Conservation (phyloP, 352 stramenopile genomes). For the Saprolegnia diclina region DNA sequence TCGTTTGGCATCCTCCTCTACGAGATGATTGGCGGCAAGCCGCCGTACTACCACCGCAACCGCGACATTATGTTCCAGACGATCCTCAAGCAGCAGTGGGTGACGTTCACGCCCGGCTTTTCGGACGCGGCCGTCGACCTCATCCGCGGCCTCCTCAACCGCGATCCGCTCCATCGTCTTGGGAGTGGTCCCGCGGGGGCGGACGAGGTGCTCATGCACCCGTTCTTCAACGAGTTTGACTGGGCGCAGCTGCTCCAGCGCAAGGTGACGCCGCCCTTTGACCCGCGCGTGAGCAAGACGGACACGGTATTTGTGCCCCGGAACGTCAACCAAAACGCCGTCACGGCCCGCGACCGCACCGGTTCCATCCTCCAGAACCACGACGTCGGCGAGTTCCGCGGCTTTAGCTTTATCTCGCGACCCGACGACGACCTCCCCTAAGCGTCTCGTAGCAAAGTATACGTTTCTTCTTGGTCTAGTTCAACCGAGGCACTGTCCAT, state of each 20-base stretch:
- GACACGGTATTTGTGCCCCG: constrained; percentile 81
- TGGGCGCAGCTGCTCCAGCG: constrained; percentile 84
- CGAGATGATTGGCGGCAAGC: constrained; percentile 93
- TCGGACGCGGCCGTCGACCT: constrained; percentile 84
- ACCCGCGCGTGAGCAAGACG: constrained; percentile 81
- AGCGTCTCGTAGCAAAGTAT: too few species aligned
- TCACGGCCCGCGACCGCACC: constrained; percentile 58
- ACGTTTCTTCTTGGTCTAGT: too few species aligned
- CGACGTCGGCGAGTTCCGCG: constrained; percentile 73
- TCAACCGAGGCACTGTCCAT: too few species aligned
- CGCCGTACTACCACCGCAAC: constrained; percentile 88
- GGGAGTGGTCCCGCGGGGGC: constrained; percentile 87
- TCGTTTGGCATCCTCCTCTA: constrained; percentile 93
- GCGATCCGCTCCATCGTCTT: constrained; percentile 92
- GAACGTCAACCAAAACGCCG: constrained; percentile 85
- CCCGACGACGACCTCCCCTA: neutral
- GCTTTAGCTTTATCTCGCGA: constrained; percentile 86
- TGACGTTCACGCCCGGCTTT: constrained; percentile 95
- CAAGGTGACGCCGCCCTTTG: constrained; percentile 76
- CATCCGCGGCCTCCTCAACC: constrained; percentile 93
- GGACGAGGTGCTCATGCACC: constrained; percentile 86
- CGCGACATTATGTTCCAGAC: constrained; percentile 90
- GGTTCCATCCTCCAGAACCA: constrained; percentile 36
- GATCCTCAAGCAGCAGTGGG: constrained; percentile 87
- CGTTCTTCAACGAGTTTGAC: constrained; percentile 89